phyloP scores from a whole-genome alignment of 257 asterid species.

The Coffea eugenioides region DNA sequence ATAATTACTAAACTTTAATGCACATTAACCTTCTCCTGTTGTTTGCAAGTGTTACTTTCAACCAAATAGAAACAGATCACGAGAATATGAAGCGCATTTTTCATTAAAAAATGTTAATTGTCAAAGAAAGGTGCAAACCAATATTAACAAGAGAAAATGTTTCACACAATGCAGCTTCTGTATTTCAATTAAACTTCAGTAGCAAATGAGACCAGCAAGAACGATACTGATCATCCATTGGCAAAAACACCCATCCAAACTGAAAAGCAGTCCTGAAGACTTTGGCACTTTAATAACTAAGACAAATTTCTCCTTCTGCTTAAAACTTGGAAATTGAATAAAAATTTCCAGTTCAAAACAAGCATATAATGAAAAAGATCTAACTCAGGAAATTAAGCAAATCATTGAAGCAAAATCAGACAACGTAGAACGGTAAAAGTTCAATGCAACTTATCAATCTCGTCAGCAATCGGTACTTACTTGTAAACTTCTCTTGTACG shows the following conservation, averaged over 20 bases:
- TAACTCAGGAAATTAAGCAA: not conserved
- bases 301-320: not conserved
- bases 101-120: not conserved
- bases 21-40: not conserved
- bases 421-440: not conserved
- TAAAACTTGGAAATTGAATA: not conserved
- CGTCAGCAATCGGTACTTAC: constrained; percentile 35
- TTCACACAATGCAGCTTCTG: not conserved
- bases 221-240: not conserved
- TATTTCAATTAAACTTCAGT: not conserved
- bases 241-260: not conserved
- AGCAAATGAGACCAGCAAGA: not conserved
- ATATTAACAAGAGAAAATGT: too few relatives aligned
- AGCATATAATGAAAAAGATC: not conserved
- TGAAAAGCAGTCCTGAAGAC: not conserved
- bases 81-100: not conserved
- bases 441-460: not conserved
- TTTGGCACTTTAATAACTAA: not conserved
- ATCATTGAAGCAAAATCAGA: not conserved
- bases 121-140: not conserved
- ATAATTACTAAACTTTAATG: not conserved
- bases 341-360: not conserved
- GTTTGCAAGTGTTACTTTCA: not conserved
- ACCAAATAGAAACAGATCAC: not conserved
- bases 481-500: constrained; percentile 90